phyloP scores from a whole-genome alignment of 208 protist species.

The Leishmania arabica region DNA sequence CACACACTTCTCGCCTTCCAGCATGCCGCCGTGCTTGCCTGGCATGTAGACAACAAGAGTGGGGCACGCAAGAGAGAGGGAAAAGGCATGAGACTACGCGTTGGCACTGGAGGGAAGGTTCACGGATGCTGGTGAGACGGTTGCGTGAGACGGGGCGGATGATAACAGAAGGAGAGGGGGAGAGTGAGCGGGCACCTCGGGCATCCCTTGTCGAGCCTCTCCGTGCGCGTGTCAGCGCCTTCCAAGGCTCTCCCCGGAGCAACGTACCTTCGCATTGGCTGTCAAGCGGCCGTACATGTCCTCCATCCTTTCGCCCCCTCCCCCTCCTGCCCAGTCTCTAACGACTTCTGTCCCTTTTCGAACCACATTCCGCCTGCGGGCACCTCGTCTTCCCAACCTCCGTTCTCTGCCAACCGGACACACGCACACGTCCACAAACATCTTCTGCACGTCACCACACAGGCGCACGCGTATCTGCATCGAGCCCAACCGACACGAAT shows the following conservation, averaged over 20 bases:
- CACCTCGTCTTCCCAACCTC: neutral
- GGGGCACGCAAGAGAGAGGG: neutral
- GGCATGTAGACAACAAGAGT: neutral
- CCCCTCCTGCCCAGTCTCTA: neutral
- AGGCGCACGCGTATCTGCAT: conserved; percentile 2
- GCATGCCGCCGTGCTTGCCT: neutral
- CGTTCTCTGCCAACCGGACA: neutral
- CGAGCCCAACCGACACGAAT: neutral
- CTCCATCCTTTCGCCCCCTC: neutral
- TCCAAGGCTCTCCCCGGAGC: neutral
- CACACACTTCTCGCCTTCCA: neutral
- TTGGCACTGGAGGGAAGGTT: neutral
- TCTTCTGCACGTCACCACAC: neutral
- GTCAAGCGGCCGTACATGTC: neutral
- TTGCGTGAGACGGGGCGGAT: neutral
- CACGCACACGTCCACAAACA: neutral
- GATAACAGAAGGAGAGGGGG: neutral
- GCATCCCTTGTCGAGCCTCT: neutral
- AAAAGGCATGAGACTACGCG: neutral
- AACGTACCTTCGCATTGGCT: neutral
- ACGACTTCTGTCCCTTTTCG: neutral
- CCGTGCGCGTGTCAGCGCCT: neutral
- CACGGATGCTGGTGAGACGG: neutral
- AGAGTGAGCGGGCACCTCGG: neutral
- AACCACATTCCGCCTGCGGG: neutral